Conservation (phyloP, 2,329 filamentous ascomycete genomes). For the Claviceps pusilla region DNA sequence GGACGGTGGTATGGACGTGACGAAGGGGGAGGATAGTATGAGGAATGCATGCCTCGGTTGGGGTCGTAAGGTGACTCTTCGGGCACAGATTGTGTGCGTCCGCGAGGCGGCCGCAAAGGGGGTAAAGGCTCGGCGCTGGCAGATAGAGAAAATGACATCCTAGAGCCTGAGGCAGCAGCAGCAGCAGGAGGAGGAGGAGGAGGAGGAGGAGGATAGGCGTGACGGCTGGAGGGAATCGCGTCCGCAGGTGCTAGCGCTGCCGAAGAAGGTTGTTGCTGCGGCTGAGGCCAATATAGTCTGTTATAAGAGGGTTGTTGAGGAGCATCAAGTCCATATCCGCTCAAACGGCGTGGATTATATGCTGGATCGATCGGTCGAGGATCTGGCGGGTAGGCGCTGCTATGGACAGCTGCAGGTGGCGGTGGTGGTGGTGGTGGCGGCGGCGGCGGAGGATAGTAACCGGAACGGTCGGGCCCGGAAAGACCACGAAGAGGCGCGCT, state of each 20-base stretch:
- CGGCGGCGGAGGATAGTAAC: slow-evolving; percentile 14
- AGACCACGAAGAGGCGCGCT: slow-evolving; percentile 10
- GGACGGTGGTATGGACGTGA: slow-evolving; percentile 17
- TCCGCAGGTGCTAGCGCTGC: slow-evolving; percentile 1
- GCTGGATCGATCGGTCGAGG: slow-evolving; percentile 18
- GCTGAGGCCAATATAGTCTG: slow-evolving; percentile 21
- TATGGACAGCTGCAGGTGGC: slow-evolving; percentile 7
- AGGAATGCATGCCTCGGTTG: slow-evolving; percentile 13
- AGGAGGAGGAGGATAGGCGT: slow-evolving; percentile 11
- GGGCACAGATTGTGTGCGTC: slow-evolving; percentile 19
- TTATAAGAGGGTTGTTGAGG: slow-evolving; percentile 11
- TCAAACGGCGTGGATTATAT: slow-evolving; percentile 18
- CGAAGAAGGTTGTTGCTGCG: slow-evolving; percentile 4
- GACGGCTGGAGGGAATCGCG: slow-evolving; percentile 8
- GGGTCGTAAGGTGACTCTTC: slow-evolving; percentile 20
- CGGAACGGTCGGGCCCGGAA: slow-evolving; percentile 7
- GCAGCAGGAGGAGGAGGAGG: slow-evolving; percentile 11
- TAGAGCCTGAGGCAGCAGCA: slow-evolving; percentile 11
- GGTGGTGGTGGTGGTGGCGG: slow-evolving; percentile 8
- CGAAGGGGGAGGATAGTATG: slow-evolving; percentile 19
- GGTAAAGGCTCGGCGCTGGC: slow-evolving; percentile 22
- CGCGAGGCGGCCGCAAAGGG: slow-evolving; percentile 23
- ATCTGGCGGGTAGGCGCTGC: slow-evolving; percentile 14
- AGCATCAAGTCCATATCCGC: slow-evolving; percentile 16
- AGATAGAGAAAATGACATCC: slow-evolving; percentile 22